Conservation (phyloP, 768 basidiomycete species). For the Mycena latifolia region DNA sequence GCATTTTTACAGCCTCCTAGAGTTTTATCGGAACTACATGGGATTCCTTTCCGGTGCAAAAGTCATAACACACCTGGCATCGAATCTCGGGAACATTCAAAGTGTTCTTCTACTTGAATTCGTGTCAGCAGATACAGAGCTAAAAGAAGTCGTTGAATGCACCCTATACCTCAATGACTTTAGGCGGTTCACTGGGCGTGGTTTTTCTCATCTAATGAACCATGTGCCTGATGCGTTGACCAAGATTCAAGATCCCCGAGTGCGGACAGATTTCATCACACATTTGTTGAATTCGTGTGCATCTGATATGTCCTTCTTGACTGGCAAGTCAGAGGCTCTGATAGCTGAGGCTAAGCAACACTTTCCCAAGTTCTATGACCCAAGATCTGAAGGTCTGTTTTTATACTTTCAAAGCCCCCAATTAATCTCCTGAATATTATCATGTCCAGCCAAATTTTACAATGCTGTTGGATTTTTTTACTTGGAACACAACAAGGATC, state of each 20-base stretch:
- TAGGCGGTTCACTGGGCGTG: background rate
- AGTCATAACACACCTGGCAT: background rate
- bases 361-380: background rate
- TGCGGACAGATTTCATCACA: background rate
- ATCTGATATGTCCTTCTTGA: background rate
- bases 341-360: background rate
- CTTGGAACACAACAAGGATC: background rate
- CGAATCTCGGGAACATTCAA: background rate
- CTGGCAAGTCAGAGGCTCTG: background rate
- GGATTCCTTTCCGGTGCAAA: background rate
- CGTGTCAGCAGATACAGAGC: background rate
- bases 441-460: background rate
- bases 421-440: background rate
- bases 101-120: background rate
- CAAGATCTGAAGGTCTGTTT: background rate
- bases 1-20: background rate
- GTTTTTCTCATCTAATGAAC: background rate
- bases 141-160: background rate
- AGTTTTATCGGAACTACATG: background rate
- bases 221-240: background rate
- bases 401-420: background rate
- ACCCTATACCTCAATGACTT: background rate
- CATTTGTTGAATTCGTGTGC: background rate
- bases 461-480: background rate
- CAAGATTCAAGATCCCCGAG: background rate